phyloP scores from a whole-genome alignment of 169 alveolate genomes.

The Plasmodium billcollinsi region DNA sequence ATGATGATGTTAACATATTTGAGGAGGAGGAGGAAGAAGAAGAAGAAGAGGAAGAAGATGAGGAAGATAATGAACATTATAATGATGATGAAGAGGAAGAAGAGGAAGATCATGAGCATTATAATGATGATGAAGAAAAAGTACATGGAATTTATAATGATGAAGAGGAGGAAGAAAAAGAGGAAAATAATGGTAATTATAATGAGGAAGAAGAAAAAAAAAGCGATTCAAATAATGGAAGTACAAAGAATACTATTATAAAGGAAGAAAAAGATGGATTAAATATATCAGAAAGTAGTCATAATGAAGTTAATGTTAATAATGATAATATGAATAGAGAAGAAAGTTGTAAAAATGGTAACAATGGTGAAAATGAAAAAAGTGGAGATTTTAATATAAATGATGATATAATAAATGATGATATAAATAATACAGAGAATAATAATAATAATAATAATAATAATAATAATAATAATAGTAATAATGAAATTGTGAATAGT shows the following conservation, averaged over 20 bases:
- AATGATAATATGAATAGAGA: background rate
- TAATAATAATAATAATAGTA: background rate
- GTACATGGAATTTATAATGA: background rate
- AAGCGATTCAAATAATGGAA: background rate
- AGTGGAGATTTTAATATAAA: background rate
- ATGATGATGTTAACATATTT: constrained; percentile 8
- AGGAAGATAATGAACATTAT: constrained; percentile 1
- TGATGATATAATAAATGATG: too few relatives aligned
- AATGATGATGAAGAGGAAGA: constrained; percentile 3
- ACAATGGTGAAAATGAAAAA: background rate
- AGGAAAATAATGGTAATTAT: background rate
- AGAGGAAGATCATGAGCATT: constrained; percentile 1
- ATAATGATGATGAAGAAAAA: background rate
- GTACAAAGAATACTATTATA: background rate
- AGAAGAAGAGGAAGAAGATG: background rate
- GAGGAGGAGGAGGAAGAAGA: constrained; percentile 8
- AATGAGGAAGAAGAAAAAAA: background rate
- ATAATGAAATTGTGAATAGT: background rate
- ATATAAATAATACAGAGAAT: too few relatives aligned
- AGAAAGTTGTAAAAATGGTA: background rate
- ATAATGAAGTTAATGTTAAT: background rate
- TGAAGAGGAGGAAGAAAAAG: background rate
- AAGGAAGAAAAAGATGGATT: background rate
- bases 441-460: background rate
- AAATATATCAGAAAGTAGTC: background rate